phyloP scores from a whole-genome alignment of 805 yeast genomes.

The Metschnikowia lochheadii region DNA sequence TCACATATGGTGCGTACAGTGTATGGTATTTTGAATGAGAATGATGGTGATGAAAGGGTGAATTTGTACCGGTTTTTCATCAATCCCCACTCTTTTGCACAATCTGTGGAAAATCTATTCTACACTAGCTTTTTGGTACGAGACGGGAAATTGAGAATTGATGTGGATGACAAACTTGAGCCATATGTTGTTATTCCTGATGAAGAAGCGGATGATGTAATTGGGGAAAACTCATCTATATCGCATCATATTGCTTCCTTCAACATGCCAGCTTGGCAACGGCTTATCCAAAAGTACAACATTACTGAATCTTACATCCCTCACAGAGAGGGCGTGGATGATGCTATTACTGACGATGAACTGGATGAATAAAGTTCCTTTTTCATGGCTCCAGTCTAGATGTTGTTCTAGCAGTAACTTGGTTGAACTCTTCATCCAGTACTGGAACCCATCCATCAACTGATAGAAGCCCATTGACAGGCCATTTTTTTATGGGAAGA shows the following conservation, averaged over 20 bases:
- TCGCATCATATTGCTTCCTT: conserved; percentile 69
- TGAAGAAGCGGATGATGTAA: conserved; percentile 17
- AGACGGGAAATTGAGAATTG: conserved; percentile 61
- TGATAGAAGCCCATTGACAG: conserved; percentile 48
- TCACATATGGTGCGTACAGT: conserved; percentile 59
- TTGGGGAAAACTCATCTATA: neutral
- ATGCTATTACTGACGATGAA: conserved; percentile 5
- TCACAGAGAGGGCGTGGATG: conserved; percentile 27
- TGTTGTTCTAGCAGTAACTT: neutral
- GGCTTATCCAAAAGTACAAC: conserved; percentile 47
- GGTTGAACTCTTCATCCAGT: conserved; percentile 8
- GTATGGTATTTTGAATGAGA: conserved; percentile 35
- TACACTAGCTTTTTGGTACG: conserved; percentile 75
- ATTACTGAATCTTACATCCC: conserved; percentile 56
- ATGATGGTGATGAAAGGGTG: conserved; percentile 35
- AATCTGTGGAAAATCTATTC: conserved; percentile 80
- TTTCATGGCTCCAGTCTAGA: neutral
- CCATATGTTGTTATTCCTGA: conserved; percentile 38
- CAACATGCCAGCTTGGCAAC: conserved; percentile 63
- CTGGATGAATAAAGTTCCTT: neutral
- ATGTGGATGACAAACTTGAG: conserved; percentile 43
- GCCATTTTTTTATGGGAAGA: conserved; percentile 81
- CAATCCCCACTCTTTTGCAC: conserved; percentile 73
- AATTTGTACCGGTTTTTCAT: conserved; percentile 64
- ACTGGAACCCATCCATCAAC: conserved; percentile 49